Base-by-base conservation (phyloP, 2,329 filamentous ascomycete genomes). In the Sclerotinia trifoliorum region DNA sequence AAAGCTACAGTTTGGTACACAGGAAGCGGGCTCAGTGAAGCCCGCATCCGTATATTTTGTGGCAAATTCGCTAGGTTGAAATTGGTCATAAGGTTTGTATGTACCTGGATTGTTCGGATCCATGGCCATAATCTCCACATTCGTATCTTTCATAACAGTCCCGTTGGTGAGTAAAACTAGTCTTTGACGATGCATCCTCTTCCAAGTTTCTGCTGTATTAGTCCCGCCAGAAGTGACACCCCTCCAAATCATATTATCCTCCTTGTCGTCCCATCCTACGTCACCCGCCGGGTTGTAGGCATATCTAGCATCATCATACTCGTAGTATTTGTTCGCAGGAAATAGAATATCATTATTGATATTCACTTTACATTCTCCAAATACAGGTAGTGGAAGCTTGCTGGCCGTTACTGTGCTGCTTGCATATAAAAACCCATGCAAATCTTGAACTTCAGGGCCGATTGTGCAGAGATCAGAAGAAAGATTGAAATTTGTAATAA, bases 311-410 rank as follows among this genome's bases (percentile, higher is more conserved):
- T 89, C 85, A 11, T 83, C 78, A 24, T 82, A 82, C 48, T 63
- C 56, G 70, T 88, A 84, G 74, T 90, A 90, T 84, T 87, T 88
- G 74, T 85, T 86, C 6, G 86, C 86, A 1, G 87, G 87, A 70
- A 89, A 87, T 42, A 89, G 78, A 66, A 89, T 87, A 73, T 89
- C 87, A 71, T 85, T 88, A 75, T 89, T 89, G 71, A 86, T 81
- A 46, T 83, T 84, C 55, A 87, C 81, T 75, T 89, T 89, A 73
- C 84, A 88, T 70, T 87, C 86, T 62, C 85, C 82, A 72, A 89
- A 89, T 26, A 89, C 79, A 11, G 87, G 87, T 17, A 88, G 79
- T 19, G 89, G 79, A 67, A 85, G 83, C 56, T 82, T 80, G 4
- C 84, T 85, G 13, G 83, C 81, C 19, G 82, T 79, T 63, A 86